phyloP scores from a whole-genome alignment of 805 yeast genomes.

The Candida verbasci region DNA sequence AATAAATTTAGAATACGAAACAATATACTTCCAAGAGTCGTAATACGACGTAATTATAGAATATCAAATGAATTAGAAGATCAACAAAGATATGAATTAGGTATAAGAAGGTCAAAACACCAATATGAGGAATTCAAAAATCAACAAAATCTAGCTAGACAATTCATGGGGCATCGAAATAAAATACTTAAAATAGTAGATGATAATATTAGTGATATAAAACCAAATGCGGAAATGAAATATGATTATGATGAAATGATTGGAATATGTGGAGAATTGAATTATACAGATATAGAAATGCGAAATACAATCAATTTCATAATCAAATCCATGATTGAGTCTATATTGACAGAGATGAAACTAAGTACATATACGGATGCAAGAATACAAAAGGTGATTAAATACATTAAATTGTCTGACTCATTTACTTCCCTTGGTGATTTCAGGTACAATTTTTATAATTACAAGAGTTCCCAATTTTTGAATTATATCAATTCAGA shows the following conservation, averaged over 20 bases:
- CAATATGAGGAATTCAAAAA: slow-evolving; percentile 5
- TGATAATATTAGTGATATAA: slow-evolving; percentile 1
- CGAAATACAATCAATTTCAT: slow-evolving; percentile 19
- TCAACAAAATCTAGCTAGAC: slow-evolving; percentile 3
- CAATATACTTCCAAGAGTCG: not conserved
- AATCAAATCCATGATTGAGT: slow-evolving; percentile 19
- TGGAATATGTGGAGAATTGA: not conserved
- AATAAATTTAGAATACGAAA: not conserved
- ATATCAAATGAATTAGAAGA: slow-evolving; percentile 1
- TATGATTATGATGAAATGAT: slow-evolving; percentile 1
- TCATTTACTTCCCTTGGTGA: slow-evolving; percentile 20
- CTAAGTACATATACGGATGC: slow-evolving; percentile 11
- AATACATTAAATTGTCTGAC: slow-evolving; percentile 11
- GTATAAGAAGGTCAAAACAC: not conserved
- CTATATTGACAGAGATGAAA: slow-evolving; percentile 27
- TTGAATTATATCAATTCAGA: slow-evolving; percentile 31
- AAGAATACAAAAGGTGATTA: slow-evolving; percentile 16
- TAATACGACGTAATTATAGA: slow-evolving; percentile 3
- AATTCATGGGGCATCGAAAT: slow-evolving; percentile 2
- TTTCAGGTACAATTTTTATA: slow-evolving; percentile 19
- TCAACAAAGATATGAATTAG: slow-evolving; percentile 4
- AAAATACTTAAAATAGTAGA: slow-evolving; percentile 5
- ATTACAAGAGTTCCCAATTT: slow-evolving; percentile 27
- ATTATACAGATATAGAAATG: slow-evolving; percentile 16
- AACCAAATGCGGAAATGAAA: not conserved